phyloP scores from a whole-genome alignment of 1,139 yeast genomes.

The Hyphopichia burtonii region DNA sequence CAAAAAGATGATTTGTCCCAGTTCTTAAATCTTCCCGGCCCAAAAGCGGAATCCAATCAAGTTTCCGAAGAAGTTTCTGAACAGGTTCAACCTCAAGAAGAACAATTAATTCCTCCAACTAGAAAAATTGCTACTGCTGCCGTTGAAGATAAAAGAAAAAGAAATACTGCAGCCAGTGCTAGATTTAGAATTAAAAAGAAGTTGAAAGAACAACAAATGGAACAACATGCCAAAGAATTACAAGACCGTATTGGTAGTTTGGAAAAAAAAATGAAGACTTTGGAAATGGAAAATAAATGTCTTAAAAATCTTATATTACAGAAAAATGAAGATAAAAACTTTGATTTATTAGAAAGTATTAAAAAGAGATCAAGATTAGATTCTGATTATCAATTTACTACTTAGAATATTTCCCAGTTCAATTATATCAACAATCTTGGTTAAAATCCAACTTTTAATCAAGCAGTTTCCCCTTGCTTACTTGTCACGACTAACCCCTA shows the following conservation, averaged over 20 bases:
- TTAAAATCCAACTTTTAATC: constrained; percentile 40
- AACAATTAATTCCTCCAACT: background rate
- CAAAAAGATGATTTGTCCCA: constrained; percentile 3
- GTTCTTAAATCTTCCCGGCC: background rate
- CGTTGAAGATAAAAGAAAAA: constrained; percentile 47
- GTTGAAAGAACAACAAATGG: constrained; percentile 59
- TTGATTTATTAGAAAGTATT: constrained; percentile 39
- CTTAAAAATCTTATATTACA: constrained; percentile 49
- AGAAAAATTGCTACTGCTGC: background rate
- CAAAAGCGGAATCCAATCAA: background rate
- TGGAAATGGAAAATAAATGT: constrained; percentile 82
- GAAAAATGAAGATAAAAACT: constrained; percentile 46
- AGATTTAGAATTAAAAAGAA: constrained; percentile 62
- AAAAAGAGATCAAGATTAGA: constrained; percentile 39
- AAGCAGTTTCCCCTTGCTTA: background rate
- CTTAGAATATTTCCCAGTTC: constrained; percentile 9
- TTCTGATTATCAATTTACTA: constrained; percentile 32
- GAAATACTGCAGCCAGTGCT: constrained; percentile 66
- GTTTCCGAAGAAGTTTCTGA: too few species aligned
- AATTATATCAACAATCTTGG: constrained; percentile 8
- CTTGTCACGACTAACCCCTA: constrained; percentile 21
- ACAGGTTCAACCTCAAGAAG: too few species aligned
- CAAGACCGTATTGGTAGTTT: constrained; percentile 37
- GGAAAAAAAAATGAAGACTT: constrained; percentile 45
- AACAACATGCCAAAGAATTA: constrained; percentile 44